Evolutionary conservation across 257 asterid genomes (phyloP), one percentile per base, ranked within the genome.

Genomic region (Ehretia macrophylla): DNA sequence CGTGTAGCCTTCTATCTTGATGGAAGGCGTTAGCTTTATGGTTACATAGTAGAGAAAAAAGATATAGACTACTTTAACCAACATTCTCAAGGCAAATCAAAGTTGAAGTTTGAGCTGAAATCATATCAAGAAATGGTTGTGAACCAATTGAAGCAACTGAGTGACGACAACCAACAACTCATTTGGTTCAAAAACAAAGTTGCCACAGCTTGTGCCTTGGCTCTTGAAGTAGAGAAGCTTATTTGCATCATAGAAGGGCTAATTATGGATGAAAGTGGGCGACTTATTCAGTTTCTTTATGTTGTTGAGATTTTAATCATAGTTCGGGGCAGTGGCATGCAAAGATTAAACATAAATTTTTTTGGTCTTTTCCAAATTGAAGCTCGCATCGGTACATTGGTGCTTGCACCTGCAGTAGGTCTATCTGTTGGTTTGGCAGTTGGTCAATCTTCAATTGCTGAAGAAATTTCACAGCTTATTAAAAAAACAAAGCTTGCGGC

Each of bases 351-450:
- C n/a, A n/a, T n/a, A n/a, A n/a, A n/a, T n/a, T n/a, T n/a, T n/a
- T n/a, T n/a, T n/a, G n/a, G n/a, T n/a, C n/a, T n/a, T n/a, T n/a
- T n/a, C n/a, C n/a, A n/a, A n/a, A n/a, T n/a, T n/a, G n/a, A n/a
- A n/a, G n/a, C n/a, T n/a, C n/a, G n/a, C n/a, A n/a, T n/a, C n/a
- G n/a, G n/a, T n/a, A n/a, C n/a, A n/a, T n/a, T n/a, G 59, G 73
- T 82, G 62, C 77, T 90, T 79, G 96, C 94, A 51, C 82, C 89
- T 75, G 91, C 98, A 16, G 95, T 90, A 39, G 96, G 94, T 58
- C 80, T 90, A 70, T 82, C 94, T 8, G 98, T 90, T 65, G 98
- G 98, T 71, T 81, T 87, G 72, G 98, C 96, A 32, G 95, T 90
- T 61, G 98, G 98, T 47, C 98, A 90, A 68, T 85, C 96, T 62